Conservation (phyloP, 768 basidiomycete species). For the Tricholoma sp. region DNA sequence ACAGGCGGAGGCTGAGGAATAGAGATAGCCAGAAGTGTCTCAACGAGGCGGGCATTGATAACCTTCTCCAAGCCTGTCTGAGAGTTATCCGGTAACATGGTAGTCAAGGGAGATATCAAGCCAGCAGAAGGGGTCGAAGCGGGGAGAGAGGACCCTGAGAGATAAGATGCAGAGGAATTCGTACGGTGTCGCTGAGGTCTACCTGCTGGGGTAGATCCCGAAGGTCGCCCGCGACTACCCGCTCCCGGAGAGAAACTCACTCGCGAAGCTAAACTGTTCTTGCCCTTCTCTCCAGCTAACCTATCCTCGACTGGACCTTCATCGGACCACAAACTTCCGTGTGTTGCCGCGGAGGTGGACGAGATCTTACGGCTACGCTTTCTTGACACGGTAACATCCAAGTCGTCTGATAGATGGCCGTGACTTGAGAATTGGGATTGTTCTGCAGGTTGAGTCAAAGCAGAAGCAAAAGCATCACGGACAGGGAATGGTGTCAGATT, state of each 20-base stretch:
- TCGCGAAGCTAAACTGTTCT: slow-evolving; percentile 43
- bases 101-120: slow-evolving; percentile 20
- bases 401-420: slow-evolving; percentile 64
- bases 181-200: slow-evolving; percentile 44
- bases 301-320: slow-evolving; percentile 31
- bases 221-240: slow-evolving; percentile 9
- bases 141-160: slow-evolving; percentile 16
- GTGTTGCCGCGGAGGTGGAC: slow-evolving; percentile 46
- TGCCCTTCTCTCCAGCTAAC: slow-evolving; percentile 28
- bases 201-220: slow-evolving; percentile 26
- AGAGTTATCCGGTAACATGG: slow-evolving; percentile 53
- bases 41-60: slow-evolving; percentile 66
- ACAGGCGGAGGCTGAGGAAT: slow-evolving; percentile 22
- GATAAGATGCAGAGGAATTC: slow-evolving; percentile 37
- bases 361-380: slow-evolving; percentile 62
- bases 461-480: slow-evolving; percentile 73
- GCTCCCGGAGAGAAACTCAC: slow-evolving; percentile 29
- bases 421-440: slow-evolving; percentile 53
- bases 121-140: slow-evolving; percentile 12
- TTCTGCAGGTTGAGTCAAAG: slow-evolving; percentile 62
- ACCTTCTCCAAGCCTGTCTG: slow-evolving; percentile 68
- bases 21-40: slow-evolving; percentile 66
- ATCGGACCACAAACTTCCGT: slow-evolving; percentile 42
- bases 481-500: slow-evolving; percentile 84
- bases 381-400: slow-evolving; percentile 55